These are phyloP conservation scores for Cyclotella baltica DNA, from an alignment of 108 stramenopile species.

Conservation along the genomic window DNA sequence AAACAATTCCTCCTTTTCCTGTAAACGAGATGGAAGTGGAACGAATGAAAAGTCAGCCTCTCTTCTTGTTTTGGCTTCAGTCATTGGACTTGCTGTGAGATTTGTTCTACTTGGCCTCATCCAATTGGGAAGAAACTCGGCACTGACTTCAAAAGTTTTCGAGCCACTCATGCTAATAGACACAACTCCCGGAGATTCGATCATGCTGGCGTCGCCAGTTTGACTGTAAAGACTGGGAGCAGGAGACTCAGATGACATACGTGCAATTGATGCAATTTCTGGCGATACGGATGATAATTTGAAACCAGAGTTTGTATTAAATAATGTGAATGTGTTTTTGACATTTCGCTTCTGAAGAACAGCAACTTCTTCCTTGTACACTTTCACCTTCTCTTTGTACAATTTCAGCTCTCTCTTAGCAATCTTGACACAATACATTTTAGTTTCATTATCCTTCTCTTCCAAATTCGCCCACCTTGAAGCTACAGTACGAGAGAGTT, in stretches of 20 bases:
- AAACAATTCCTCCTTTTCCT: not conserved
- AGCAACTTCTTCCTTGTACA: slow-evolving; percentile 8
- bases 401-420: slow-evolving; percentile 9
- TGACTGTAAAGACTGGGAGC: not conserved
- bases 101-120: not conserved
- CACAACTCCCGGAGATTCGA: no score
- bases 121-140: not conserved
- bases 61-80: not conserved
- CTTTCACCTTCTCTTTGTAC: slow-evolving; percentile 10
- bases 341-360: no score
- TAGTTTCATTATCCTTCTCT: not conserved
- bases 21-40: not conserved
- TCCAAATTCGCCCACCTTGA: slow-evolving; percentile 17
- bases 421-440: slow-evolving; percentile 6
- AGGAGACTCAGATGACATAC: not conserved
- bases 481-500: slow-evolving; percentile 13
- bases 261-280: not conserved
- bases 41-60: not conserved
- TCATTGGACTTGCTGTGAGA: not conserved
- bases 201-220: not conserved
- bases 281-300: not conserved
- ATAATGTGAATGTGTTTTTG: no score
- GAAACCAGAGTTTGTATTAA: no score
- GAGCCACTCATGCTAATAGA: not conserved
- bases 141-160: not conserved